A percentile compares a stretch with the other conserved stretches of the same genome.
Conservation (phyloP, 2,329 filamentous ascomycete species). For the Pestalotiopsis fici region DNA sequence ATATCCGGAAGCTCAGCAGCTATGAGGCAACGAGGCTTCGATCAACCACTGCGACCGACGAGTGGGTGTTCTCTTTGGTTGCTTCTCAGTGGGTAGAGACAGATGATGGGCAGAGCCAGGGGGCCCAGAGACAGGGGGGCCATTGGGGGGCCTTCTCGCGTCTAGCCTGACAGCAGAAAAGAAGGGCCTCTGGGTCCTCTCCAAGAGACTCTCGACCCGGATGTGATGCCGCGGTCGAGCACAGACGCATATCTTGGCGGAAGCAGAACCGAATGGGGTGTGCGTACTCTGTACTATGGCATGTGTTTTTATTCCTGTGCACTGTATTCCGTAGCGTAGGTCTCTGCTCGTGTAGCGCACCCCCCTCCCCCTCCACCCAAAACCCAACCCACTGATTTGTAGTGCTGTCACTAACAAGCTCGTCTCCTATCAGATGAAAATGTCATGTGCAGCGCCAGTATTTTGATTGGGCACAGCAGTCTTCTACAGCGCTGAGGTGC, state of each 20-base stretch:
- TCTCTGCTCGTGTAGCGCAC: too few relatives aligned
- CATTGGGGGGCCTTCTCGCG: neutral
- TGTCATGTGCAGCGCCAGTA: neutral
- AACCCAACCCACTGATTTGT: neutral
- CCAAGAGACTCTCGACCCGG: neutral
- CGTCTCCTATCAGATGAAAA: neutral
- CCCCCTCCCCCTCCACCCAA: too few relatives aligned
- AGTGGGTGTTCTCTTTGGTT: neutral
- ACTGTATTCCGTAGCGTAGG: neutral
- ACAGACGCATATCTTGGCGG: neutral
- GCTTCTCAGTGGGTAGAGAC: neutral
- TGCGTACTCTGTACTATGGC: too few relatives aligned
- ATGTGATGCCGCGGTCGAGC: neutral
- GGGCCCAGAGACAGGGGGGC: neutral
- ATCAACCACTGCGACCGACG: neutral
- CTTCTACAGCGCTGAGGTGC: neutral
- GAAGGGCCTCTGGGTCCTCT: neutral
- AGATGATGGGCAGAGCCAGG: neutral
- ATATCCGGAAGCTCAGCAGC: neutral
- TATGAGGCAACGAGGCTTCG: neutral
- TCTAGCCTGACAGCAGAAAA: neutral
- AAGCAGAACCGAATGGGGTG: constrained; percentile 1
- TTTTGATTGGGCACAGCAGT: neutral
- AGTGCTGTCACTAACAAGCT: neutral
- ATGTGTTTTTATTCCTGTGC: neutral